Evolutionary conservation across 257 asterid genomes (phyloP).

Genomic region (Forsythia viridissima): DNA sequence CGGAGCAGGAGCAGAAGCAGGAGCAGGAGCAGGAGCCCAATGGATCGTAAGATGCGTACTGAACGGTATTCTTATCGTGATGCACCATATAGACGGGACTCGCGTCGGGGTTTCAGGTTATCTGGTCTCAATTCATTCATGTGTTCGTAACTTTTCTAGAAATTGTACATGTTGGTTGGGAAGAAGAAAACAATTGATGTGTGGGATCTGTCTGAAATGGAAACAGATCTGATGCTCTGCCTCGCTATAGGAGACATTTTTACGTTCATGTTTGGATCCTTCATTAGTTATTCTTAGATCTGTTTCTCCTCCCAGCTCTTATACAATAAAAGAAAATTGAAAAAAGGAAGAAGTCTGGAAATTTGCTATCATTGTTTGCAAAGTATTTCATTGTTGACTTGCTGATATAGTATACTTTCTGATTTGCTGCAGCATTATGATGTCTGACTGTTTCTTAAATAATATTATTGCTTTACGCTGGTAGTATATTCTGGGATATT

Average conservation of each 20-base stretch:
- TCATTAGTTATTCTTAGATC: background rate
- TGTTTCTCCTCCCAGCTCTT: background rate
- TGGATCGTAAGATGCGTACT: slow-evolving; percentile 90
- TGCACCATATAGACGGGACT: slow-evolving; percentile 87
- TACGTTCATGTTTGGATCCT: slow-evolving; percentile 9
- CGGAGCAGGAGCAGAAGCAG: slow-evolving; percentile 18
- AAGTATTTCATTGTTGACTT: background rate
- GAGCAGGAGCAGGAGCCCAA: slow-evolving; percentile 49
- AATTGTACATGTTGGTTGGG: slow-evolving; percentile 39
- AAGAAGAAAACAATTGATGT: slow-evolving; percentile 33
- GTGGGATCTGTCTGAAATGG: slow-evolving; percentile 30
- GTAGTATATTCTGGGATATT: background rate
- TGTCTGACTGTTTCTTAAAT: background rate
- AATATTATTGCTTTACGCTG: slow-evolving; percentile 3
- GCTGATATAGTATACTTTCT: background rate
- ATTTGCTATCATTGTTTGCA: background rate
- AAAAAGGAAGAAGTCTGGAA: background rate
- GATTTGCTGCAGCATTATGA: slow-evolving; percentile 10
- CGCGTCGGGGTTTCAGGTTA: slow-evolving; percentile 94
- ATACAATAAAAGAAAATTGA: background rate
- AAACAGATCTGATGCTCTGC: slow-evolving; percentile 14
- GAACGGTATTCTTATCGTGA: slow-evolving; percentile 84
- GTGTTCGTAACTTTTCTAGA: slow-evolving; percentile 40
- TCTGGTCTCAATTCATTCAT: slow-evolving; percentile 52
- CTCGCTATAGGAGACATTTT: background rate